phyloP scores from a whole-genome alignment of 495 filamentous ascomycete genomes.

The Aspergillus taichungensis region DNA sequence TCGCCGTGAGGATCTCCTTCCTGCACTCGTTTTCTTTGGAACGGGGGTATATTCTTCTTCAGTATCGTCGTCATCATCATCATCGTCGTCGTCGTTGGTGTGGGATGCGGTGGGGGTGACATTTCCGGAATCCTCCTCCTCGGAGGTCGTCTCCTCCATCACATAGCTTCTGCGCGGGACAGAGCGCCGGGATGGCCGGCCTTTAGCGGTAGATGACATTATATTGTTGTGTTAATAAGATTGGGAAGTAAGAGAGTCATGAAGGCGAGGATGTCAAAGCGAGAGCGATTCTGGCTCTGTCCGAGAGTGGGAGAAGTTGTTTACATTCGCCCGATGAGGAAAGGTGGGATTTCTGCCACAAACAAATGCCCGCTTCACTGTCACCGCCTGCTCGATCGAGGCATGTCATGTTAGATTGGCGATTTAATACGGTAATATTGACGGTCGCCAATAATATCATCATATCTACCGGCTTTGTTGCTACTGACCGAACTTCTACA shows the following conservation, averaged over 20 bases:
- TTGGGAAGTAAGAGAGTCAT: conserved; percentile 17
- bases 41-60: conserved; percentile 73
- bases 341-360: conserved; percentile 33
- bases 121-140: conserved; percentile 54
- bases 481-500: too few species aligned
- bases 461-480: too few species aligned
- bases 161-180: conserved; percentile 60
- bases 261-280: conserved; percentile 19
- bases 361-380: conserved; percentile 10
- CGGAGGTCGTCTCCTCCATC: conserved; percentile 60
- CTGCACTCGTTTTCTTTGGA: conserved; percentile 38
- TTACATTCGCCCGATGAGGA: conserved; percentile 36
- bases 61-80: conserved; percentile 50
- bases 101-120: conserved; percentile 37
- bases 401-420: too few species aligned
- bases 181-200: conserved; percentile 66
- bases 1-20: conserved; percentile 41
- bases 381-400: conserved; percentile 4
- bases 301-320: conserved; percentile 33
- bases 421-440: too few species aligned
- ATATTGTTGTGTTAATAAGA: conserved; percentile 12
- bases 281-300: conserved; percentile 9
- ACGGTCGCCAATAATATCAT: too few species aligned
- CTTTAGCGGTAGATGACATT: conserved; percentile 56
- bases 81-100: conserved; percentile 40